Base-by-base conservation (phyloP, 2,329 filamentous ascomycete species). In the Aspergillus terreus region DNA sequence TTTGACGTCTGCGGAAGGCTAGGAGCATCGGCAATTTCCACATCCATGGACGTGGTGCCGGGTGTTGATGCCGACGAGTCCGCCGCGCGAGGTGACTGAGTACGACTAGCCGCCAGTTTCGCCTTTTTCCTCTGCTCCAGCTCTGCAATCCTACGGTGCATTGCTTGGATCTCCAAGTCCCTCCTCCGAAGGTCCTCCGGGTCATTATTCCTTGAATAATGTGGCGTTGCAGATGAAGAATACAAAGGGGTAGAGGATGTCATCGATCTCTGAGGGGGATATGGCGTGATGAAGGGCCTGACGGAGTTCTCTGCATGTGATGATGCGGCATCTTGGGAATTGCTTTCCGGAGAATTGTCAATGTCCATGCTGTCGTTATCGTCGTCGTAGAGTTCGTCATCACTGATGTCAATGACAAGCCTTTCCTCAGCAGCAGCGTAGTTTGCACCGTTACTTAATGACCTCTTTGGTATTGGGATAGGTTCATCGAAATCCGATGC, bases 351-450 rank as follows among this genome's bases (percentile, higher is more conserved):
- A 3, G 63, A 65, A 4, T 58, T 54, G 40, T 63, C 63, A n/a
- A 62, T 50, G 4, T 66, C 62, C 66, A 68, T 67, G n/a, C 51
- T 44, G 17, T 63, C 58, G 10, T 55, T 58, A 27, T 66, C 59
- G 36, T 67, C 64, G 32, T 68, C 63, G 45, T 71, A 68, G 7
- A 68, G 76, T 52, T 86, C 84, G 57, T 86, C 83, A 25, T 95
- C 92, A 64, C 90, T 95, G 36, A 95, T 86, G 58, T 95, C 83
- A 59, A 96, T 95, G 36, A 96, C 82, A 47, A 95, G 81, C 2
- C 80, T 80, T 46, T 84, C 78, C 21, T 85, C 78, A 47, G 80
- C 74, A 21, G 54, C 49, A 4, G 30, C 42, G n/a, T 49, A 46
- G 21, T 45, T 56, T 3, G 47, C 76, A 44, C 76, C 77, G 42